Percentiles rank a stretch among this genome's conserved stretches.
Conservation (phyloP, 2,329 filamentous ascomycete species). For the Sphaerulina vaccinii region DNA sequence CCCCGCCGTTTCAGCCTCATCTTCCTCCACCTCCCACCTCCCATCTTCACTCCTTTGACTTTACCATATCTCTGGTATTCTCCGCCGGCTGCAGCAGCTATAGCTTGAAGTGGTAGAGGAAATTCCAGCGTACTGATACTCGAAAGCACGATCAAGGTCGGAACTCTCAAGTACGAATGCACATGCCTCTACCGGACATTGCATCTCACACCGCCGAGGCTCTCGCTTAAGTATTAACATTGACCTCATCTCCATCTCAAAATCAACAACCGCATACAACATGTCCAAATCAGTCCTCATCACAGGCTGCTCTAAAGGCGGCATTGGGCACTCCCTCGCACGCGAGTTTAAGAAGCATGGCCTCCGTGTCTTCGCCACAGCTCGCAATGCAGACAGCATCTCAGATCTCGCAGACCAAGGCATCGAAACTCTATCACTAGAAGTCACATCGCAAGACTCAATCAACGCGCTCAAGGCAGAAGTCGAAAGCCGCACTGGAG, state of each 20-base stretch:
- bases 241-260: background rate
- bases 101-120: too few species aligned
- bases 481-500: conserved; percentile 48
- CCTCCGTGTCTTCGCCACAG: conserved; percentile 59
- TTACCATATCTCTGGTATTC: too few species aligned
- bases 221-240: background rate
- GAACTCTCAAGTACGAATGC: too few species aligned
- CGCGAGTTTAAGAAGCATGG: conserved; percentile 56
- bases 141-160: too few species aligned
- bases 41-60: too few species aligned
- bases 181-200: background rate
- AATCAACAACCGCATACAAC: background rate
- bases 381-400: conserved; percentile 52
- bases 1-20: too few species aligned
- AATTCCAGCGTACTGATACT: too few species aligned
- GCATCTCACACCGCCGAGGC: conserved; percentile 4
- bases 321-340: conserved; percentile 60
- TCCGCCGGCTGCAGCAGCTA: too few species aligned
- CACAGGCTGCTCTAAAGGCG: conserved; percentile 51
- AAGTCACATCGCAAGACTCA: conserved; percentile 52
- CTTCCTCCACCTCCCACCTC: too few species aligned
- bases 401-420: conserved; percentile 50
- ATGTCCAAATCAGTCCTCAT: conserved; percentile 35
- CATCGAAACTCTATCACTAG: conserved; percentile 56
- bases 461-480: conserved; percentile 49